Evolutionary conservation across 2,329 filamentous ascomycete species (phyloP).

Genomic region (Xylariales sp.): DNA sequence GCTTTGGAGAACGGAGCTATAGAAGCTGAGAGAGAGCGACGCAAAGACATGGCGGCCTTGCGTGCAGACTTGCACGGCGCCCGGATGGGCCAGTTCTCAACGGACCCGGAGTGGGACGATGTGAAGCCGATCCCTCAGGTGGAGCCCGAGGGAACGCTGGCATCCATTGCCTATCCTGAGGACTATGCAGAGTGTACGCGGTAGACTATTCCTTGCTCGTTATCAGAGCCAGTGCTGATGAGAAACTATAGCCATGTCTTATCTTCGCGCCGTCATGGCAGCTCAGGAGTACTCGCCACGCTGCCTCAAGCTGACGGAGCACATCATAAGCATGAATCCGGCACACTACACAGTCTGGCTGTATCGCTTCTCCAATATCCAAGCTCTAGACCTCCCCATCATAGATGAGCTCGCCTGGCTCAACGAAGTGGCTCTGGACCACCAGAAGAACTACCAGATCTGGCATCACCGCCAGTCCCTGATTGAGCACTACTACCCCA

Average conservation of each 20-base stretch:
- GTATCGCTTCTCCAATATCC: conserved; percentile 79
- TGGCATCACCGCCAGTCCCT: conserved; percentile 75
- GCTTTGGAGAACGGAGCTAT: conserved; percentile 30
- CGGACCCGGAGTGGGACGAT: conserved; percentile 78
- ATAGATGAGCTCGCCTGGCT: conserved; percentile 78
- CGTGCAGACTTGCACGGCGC: conserved; percentile 49
- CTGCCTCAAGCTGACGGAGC: conserved; percentile 75
- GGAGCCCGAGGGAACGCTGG: conserved; percentile 79
- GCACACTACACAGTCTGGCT: conserved; percentile 99
- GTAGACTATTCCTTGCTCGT: conserved; percentile 6
- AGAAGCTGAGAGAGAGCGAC: conserved; percentile 39
- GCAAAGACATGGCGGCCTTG: conserved; percentile 47
- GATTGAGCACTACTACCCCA: conserved; percentile 51
- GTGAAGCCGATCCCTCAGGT: conserved; percentile 77
- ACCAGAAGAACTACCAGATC: conserved; percentile 99
- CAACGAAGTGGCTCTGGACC: conserved; percentile 73
- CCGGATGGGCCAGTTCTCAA: conserved; percentile 48
- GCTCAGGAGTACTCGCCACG: conserved; percentile 77
- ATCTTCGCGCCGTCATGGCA: conserved; percentile 91
- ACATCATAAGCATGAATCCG: conserved; percentile 89
- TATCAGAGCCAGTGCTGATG: neutral
- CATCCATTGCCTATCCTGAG: conserved; percentile 86
- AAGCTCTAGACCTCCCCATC: conserved; percentile 61
- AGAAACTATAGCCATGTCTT: conserved; percentile 65
- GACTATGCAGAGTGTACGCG: conserved; percentile 74